A percentile compares a stretch with the other conserved stretches of the same genome.
phyloP scores from a whole-genome alignment of 805 yeast species.

The Candida loeiensis region DNA sequence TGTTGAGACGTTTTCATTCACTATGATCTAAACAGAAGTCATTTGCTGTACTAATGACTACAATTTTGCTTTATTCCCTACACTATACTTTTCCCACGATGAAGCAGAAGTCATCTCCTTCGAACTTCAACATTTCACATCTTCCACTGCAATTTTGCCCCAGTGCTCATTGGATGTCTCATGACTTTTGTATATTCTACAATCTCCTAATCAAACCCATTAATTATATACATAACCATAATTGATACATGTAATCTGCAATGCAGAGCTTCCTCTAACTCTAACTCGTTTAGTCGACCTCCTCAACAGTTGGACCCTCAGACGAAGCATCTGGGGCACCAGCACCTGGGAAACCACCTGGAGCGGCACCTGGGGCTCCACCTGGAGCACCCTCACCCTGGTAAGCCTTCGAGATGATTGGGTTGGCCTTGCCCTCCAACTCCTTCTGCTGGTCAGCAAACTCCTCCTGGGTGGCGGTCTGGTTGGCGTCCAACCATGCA shows the following conservation, averaged over 20 bases:
- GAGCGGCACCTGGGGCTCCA: conserved; percentile 63
- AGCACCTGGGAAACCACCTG: conserved; percentile 42
- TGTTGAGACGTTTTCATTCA: too few relatives aligned
- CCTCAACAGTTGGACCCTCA: conserved; percentile 53
- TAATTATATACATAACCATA: conserved; percentile 3
- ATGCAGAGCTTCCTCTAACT: background rate
- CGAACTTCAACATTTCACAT: background rate
- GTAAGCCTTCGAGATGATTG: conserved; percentile 95
- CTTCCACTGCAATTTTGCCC: background rate
- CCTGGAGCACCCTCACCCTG: conserved; percentile 86
- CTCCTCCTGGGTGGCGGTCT: conserved; percentile 90
- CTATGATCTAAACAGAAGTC: too few relatives aligned
- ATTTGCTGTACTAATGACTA: too few relatives aligned
- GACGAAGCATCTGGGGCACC: conserved; percentile 34
- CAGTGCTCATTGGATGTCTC: background rate
- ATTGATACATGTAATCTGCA: conserved; percentile 2
- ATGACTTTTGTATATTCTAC: too few relatives aligned
- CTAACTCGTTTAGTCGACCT: conserved; percentile 39
- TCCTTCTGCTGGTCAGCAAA: conserved; percentile 91
- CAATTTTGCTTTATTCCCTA: too few relatives aligned
- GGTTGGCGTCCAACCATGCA: conserved; percentile 90
- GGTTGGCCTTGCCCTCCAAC: conserved; percentile 91
- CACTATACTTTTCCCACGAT: too few relatives aligned
- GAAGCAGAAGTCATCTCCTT: too few relatives aligned
- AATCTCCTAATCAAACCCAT: conserved; percentile 10